Conservation (phyloP, 2,329 filamentous ascomycete species). For the Aureobasidium lini region DNA sequence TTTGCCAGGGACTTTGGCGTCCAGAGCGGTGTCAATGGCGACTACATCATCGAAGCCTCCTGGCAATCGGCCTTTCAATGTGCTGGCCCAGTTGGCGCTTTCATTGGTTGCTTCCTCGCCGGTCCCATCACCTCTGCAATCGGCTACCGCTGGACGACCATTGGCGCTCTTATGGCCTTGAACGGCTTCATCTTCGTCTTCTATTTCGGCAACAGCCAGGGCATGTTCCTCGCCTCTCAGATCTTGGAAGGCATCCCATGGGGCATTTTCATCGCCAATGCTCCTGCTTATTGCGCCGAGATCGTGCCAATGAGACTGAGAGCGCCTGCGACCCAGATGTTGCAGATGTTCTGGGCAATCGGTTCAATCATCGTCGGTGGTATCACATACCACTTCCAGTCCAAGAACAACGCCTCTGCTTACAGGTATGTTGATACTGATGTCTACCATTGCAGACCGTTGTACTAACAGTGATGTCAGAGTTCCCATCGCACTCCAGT, state of each 20-base stretch:
- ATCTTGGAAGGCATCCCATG: slow-evolving; percentile 56
- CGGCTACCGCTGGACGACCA: slow-evolving; percentile 54
- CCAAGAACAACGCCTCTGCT: slow-evolving; percentile 24
- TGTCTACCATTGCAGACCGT: no score
- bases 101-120: slow-evolving; percentile 53
- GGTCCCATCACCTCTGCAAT: slow-evolving; percentile 53
- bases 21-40: slow-evolving; percentile 18
- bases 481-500: slow-evolving; percentile 51
- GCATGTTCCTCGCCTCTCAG: slow-evolving; percentile 46
- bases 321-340: slow-evolving; percentile 52
- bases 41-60: slow-evolving; percentile 39
- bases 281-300: slow-evolving; percentile 55
- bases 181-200: slow-evolving; percentile 55
- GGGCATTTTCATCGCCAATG: slow-evolving; percentile 60
- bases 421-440: slow-evolving; percentile 34
- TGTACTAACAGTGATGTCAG: slow-evolving; percentile 30
- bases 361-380: slow-evolving; percentile 54
- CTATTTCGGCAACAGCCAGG: slow-evolving; percentile 46
- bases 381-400: slow-evolving; percentile 49
- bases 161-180: slow-evolving; percentile 47
- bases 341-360: slow-evolving; percentile 61
- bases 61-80: slow-evolving; percentile 55
- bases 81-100: slow-evolving; percentile 50
- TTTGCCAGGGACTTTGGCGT: slow-evolving; percentile 46
- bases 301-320: slow-evolving; percentile 53